A percentile compares a stretch with the other conserved stretches of the same genome.
These are phyloP conservation scores for Trametes punicea DNA, from an alignment of 768 basidiomycete species.

Conservation along the genomic window DNA sequence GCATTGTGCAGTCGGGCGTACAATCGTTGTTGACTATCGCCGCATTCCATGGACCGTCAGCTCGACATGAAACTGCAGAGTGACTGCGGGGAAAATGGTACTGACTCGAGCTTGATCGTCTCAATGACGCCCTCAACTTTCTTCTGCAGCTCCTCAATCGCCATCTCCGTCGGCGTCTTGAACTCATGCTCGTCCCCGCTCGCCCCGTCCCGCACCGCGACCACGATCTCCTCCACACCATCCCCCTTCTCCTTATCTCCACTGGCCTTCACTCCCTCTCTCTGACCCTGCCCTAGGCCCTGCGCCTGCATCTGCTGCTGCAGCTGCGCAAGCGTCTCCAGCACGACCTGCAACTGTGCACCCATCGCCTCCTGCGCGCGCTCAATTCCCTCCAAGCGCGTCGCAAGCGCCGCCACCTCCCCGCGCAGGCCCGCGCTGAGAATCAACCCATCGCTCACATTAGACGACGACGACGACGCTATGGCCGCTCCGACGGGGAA, in stretches of 20 bases:
- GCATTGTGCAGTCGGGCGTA: constrained; percentile 37
- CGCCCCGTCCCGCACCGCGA: constrained; percentile 23
- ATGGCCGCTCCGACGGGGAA: too few species aligned
- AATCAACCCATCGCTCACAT: not conserved
- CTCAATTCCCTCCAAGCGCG: constrained; percentile 33
- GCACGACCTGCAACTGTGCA: constrained; percentile 32
- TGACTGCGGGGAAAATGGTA: not conserved
- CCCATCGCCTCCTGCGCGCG: constrained; percentile 32
- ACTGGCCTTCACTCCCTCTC: constrained; percentile 10
- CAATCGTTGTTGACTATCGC: constrained; percentile 36
- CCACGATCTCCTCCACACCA: not conserved
- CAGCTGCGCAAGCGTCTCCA: constrained; percentile 24
- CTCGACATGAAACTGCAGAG: too few species aligned
- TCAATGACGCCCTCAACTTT: constrained; percentile 34
- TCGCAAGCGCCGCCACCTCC: constrained; percentile 22
- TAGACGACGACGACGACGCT: too few species aligned
- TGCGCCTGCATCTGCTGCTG: not conserved
- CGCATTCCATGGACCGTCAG: not conserved
- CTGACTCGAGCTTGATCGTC: constrained; percentile 35
- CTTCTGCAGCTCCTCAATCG: constrained; percentile 35
- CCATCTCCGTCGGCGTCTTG: constrained; percentile 17
- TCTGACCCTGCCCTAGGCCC: too few species aligned
- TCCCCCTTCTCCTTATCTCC: too few species aligned
- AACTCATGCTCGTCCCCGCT: constrained; percentile 30
- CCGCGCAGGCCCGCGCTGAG: constrained; percentile 3